Evolutionary conservation across 495 filamentous ascomycete genomes (phyloP).

Genomic region (Penicillium mononematosum): DNA sequence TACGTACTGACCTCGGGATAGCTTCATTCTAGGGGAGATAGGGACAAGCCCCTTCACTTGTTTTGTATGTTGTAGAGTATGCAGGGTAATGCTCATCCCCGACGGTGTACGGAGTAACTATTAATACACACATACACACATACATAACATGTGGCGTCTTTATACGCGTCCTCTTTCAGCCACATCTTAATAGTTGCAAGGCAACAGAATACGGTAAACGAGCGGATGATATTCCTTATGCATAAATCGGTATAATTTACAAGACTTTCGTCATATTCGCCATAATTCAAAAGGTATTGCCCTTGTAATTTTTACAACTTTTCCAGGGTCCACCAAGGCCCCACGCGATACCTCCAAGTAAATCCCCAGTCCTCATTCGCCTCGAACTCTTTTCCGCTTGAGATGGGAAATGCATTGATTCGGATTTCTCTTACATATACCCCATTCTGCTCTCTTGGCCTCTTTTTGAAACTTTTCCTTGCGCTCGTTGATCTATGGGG

Average conservation of each 20-base stretch:
- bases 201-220: constrained; percentile 3
- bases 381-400: constrained; percentile 2
- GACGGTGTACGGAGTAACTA: too few relatives aligned
- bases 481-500: constrained; percentile 9
- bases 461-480: neutral
- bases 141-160: too few relatives aligned
- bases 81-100: too few relatives aligned
- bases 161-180: too few relatives aligned
- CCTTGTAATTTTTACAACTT: neutral
- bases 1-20: neutral
- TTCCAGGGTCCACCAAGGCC: neutral
- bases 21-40: neutral
- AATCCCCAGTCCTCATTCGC: neutral
- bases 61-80: neutral
- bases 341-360: neutral
- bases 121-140: too few relatives aligned
- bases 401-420: neutral
- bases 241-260: neutral
- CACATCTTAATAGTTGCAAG: too few relatives aligned
- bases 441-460: constrained; percentile 6
- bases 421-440: constrained; percentile 10
- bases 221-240: neutral
- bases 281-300: neutral
- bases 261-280: neutral
- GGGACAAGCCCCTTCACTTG: neutral